Evolutionary conservation across 208 protist species (phyloP).

Genomic region (Trypanosoma avium): DNA sequence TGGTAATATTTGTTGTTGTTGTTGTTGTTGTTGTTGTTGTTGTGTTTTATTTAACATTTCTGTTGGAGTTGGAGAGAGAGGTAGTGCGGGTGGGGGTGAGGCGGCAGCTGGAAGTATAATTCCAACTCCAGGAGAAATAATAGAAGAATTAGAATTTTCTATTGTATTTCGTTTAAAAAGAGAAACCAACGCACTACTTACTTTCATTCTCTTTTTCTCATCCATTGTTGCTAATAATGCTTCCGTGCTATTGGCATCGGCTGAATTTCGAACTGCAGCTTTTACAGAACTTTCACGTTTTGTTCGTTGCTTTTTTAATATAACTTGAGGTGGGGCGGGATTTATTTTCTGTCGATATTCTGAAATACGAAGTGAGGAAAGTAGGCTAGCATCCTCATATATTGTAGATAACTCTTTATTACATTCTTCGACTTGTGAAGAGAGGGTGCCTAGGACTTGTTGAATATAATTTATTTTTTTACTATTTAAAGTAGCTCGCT

Average conservation of each 20-base stretch:
- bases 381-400: constrained; percentile 14
- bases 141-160: neutral
- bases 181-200: constrained; percentile 13
- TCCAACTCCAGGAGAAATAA: too few relatives aligned
- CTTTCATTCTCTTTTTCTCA: constrained; percentile 32
- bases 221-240: constrained; percentile 28
- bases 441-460: neutral
- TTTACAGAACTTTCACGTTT: constrained; percentile 9
- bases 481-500: neutral
- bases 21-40: neutral
- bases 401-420: constrained; percentile 15
- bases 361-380: constrained; percentile 14
- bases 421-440: constrained; percentile 18
- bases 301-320: constrained; percentile 2
- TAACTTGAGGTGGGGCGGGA: neutral
- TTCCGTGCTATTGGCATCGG: constrained; percentile 27
- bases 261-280: neutral
- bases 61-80: neutral
- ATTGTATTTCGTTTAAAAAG: constrained; percentile 17
- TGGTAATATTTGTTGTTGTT: neutral
- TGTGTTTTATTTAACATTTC: neutral
- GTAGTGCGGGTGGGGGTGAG: too few relatives aligned
- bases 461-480: constrained; percentile 13
- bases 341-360: constrained; percentile 25
- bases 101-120: too few relatives aligned